Conservation (phyloP, 768 basidiomycete species). For the Trichaptum fuscoviolaceum region DNA sequence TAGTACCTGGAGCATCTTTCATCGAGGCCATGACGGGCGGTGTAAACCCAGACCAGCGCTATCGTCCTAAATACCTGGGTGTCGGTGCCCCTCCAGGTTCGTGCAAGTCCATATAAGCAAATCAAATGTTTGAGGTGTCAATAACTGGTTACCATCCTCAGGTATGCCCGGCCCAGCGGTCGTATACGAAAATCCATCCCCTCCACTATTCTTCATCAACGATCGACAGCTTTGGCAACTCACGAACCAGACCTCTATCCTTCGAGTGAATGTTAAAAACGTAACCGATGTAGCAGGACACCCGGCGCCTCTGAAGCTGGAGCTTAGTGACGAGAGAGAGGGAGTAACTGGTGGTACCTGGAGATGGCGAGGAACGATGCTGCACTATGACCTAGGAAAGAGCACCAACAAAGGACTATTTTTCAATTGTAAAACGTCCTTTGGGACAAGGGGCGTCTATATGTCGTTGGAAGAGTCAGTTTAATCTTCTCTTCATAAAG, state of each 20-base stretch:
- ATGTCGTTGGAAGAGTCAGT: constrained; percentile 44
- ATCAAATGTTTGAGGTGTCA: neutral
- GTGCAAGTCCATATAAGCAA: constrained; percentile 1
- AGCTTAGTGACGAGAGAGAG: constrained; percentile 32
- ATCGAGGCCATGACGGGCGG: constrained; percentile 18
- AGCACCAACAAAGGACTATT: constrained; percentile 40
- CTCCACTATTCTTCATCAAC: constrained; percentile 51
- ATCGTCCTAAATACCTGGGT: constrained; percentile 26
- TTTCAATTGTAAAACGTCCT: constrained; percentile 33
- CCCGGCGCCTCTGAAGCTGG: constrained; percentile 44
- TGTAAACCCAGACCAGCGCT: constrained; percentile 22
- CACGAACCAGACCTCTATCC: constrained; percentile 51
- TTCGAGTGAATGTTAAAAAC: constrained; percentile 50
- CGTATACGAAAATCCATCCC: constrained; percentile 26
- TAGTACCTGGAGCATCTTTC: constrained; percentile 38
- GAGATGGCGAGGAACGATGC: constrained; percentile 52
- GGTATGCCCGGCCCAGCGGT: constrained; percentile 47
- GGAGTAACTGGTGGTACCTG: constrained; percentile 42
- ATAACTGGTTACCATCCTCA: constrained; percentile 17
- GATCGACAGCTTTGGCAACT: constrained; percentile 47
- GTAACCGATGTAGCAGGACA: constrained; percentile 30
- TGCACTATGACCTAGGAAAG: constrained; percentile 40
- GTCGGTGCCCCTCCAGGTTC: constrained; percentile 28
- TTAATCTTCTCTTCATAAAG: neutral
- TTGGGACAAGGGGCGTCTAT: constrained; percentile 39